Base-by-base conservation (phyloP, 805 yeast genomes). In the Yueomyces sinensis region DNA sequence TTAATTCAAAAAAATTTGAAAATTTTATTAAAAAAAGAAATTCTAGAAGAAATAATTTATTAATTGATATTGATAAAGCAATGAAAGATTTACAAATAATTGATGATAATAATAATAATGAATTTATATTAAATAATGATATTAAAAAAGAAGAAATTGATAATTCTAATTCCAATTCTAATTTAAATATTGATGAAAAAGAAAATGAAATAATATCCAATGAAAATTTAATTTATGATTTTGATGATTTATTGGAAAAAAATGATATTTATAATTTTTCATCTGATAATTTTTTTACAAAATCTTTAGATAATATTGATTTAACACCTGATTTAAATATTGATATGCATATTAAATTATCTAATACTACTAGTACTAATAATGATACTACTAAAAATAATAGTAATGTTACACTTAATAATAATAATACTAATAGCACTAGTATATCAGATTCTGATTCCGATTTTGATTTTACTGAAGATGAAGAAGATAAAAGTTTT, bases 1-100 rank as follows among this genome's bases (percentile, higher is more conserved):
- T 91, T 44, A 91, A 89, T 54, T 84, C 87, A 31, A 73, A 70
- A 29, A 68, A 67, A 34, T 84, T 87, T 36, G 77, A 82, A 54
- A 65, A 65, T 22, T 68, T 83, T 30, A 75, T 84, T 17, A 56
- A 59, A 27, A 74, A 77, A 37, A 69, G 95, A 32, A 94, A 86
- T 48, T 54, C 59, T 11, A 72, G 77, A 39, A 68, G 95, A 39
- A 63, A 61, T 17, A 63, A 76, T 17, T 62, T 79, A 32, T 58
- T 65, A 30, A 61, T 49, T 11, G 13, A 25, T 9, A 22, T 20
- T 6, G 23, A 31, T 31, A 27, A 31, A 13, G 23, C 27, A 31
- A 19, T 31, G 14, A 17, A 19, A 6, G n/a, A n/a, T n/a, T n/a
- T n/a, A n/a, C n/a, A n/a, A n/a, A n/a, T n/a, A 20, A 20, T 20